Percentiles rank a stretch among this genome's conserved stretches.
Conservation (phyloP, 1,284 basidiomycete genomes). For the Trametes polyzona region DNA sequence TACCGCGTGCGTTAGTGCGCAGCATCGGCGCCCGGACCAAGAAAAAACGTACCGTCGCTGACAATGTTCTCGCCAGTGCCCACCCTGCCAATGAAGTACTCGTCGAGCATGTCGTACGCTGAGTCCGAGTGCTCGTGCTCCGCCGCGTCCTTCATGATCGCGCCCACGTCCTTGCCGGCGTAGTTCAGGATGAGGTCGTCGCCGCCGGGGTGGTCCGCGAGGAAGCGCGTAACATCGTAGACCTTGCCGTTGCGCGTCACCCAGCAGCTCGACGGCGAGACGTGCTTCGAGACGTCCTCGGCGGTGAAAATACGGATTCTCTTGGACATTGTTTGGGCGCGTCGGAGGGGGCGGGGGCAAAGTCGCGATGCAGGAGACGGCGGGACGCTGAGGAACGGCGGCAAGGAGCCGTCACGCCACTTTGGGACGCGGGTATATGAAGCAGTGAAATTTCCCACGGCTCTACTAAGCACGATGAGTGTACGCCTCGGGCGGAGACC, state of each 20-base stretch:
- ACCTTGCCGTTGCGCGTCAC: slow-evolving; percentile 73
- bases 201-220: slow-evolving; percentile 85
- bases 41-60: slow-evolving; percentile 65
- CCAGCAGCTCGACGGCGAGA: slow-evolving; percentile 68
- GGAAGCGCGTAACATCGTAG: slow-evolving; percentile 78
- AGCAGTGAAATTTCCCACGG: slow-evolving; percentile 17
- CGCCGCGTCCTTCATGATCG: slow-evolving; percentile 81
- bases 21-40: neutral
- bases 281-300: slow-evolving; percentile 72
- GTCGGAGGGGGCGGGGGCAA: slow-evolving; percentile 17
- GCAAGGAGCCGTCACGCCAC: slow-evolving; percentile 16
- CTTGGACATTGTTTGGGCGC: slow-evolving; percentile 68
- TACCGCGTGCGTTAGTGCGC: slow-evolving; percentile 35
- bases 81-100: slow-evolving; percentile 82
- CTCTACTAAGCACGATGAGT: slow-evolving; percentile 3
- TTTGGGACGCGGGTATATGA: slow-evolving; percentile 5
- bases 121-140: slow-evolving; percentile 94
- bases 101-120: slow-evolving; percentile 92
- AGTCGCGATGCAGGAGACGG: neutral
- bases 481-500: slow-evolving; percentile 3
- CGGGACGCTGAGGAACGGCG: slow-evolving; percentile 3
- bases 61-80: slow-evolving; percentile 79
- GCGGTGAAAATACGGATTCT: slow-evolving; percentile 71
- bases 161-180: slow-evolving; percentile 85
- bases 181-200: slow-evolving; percentile 82